Evolutionary conservation across 2,329 filamentous ascomycete genomes (phyloP).

Genomic region (Periconia digitata): DNA sequence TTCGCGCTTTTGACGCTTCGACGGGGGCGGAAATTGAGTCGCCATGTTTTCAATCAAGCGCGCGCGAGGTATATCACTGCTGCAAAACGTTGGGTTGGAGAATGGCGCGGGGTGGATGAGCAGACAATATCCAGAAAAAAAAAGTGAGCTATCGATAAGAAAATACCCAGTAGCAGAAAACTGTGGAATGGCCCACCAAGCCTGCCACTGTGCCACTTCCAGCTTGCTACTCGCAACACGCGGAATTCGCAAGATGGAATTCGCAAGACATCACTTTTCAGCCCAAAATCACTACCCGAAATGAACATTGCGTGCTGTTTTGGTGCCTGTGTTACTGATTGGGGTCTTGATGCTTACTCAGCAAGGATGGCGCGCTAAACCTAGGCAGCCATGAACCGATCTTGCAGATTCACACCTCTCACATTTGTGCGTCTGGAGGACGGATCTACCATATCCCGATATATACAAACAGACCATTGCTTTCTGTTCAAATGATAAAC

Average conservation of each 20-base stretch:
- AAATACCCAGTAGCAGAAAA: no score
- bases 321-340: no score
- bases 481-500: constrained; percentile 13
- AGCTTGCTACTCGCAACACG: no score
- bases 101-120: neutral
- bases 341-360: no score
- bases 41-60: constrained; percentile 64
- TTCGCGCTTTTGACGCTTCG: constrained; percentile 82
- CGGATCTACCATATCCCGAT: neutral
- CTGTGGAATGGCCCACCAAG: no score
- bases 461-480: neutral
- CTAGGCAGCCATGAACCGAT: no score
- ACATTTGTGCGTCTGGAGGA: neutral
- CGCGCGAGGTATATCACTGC: constrained; percentile 1
- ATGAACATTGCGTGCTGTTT: no score
- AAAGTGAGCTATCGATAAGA: constrained; percentile 3
- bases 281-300: no score
- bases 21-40: constrained; percentile 79
- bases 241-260: no score
- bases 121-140: neutral
- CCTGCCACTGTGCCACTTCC: no score
- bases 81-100: neutral
- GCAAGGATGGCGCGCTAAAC: constrained; percentile 19
- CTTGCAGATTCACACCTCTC: no score
- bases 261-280: no score